Conservation (phyloP, 2,329 filamentous ascomycete genomes). For the Cladobotryum protrusum region DNA sequence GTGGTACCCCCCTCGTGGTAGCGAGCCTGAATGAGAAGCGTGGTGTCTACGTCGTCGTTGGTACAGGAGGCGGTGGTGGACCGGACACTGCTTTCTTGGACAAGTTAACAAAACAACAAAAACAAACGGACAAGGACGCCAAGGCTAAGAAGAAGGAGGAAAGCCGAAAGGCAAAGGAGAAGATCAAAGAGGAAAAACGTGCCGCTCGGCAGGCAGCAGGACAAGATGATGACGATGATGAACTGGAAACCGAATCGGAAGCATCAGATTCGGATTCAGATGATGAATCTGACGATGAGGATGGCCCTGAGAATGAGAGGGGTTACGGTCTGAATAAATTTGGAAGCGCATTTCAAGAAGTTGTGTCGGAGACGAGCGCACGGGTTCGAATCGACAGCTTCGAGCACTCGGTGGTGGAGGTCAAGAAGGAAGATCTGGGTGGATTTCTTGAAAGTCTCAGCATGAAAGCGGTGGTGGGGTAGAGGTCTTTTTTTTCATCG, state of each 20-base stretch:
- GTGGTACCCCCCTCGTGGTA: constrained; percentile 81
- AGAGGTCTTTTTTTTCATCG: constrained; percentile 4
- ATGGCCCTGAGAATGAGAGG: constrained; percentile 47
- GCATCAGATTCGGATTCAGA: constrained; percentile 31
- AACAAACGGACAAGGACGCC: constrained; percentile 54
- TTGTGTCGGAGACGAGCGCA: constrained; percentile 84
- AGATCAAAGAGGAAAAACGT: constrained; percentile 54
- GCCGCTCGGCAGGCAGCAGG: constrained; percentile 47
- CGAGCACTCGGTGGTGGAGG: constrained; percentile 94
- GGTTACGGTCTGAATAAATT: constrained; percentile 82
- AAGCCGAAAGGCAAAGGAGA: constrained; percentile 48
- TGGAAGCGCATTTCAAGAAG: constrained; percentile 91
- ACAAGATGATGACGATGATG: constrained; percentile 41
- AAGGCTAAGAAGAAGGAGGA: constrained; percentile 59
- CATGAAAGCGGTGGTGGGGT: constrained; percentile 77
- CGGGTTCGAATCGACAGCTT: constrained; percentile 92
- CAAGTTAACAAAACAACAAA: constrained; percentile 58
- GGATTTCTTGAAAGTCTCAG: constrained; percentile 89
- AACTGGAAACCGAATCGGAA: constrained; percentile 40
- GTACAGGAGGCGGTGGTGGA: constrained; percentile 79
- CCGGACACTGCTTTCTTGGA: constrained; percentile 65
- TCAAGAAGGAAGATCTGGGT: constrained; percentile 89
- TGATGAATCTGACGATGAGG: constrained; percentile 47
- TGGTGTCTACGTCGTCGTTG: constrained; percentile 87
- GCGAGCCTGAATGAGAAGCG: constrained; percentile 82